Base-by-base conservation (phyloP, 2,329 filamentous ascomycete genomes). In the Lasiodiplodia hormozganensis region DNA sequence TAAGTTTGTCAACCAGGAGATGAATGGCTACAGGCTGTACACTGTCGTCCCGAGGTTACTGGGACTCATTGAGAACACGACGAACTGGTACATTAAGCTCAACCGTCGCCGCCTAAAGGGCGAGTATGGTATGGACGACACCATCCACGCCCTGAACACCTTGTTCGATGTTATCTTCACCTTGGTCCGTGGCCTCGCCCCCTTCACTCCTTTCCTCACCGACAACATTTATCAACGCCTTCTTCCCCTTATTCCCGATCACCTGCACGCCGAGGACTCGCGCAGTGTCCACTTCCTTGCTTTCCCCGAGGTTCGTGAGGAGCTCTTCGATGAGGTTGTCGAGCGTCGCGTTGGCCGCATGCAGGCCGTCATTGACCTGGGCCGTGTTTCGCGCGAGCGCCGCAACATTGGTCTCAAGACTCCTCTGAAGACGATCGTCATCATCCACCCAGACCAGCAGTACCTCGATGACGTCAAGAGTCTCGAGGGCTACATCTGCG, bases 51-150 rank as follows among this genome's bases (percentile, higher is more conserved):
- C 94, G 8, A 87, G 92, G 71, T 83, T 98, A 70, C 86, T 97
- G 21, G 87, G 87, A 43, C 87, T 97, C 75, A 96, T 97, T 72
- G 95, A 97, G 76, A 94, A 96, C 81, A 94, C 92, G 4, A 97
- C 94, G n/a, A 98, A 98, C 81, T 97, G 94, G 94, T 97, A 97
- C 82, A 97, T 97, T 78, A 88, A 94, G 70, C 96, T 97, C 84
- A 97, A 97, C 84, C 88, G 94, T 67, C 92, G 92, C 79, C 89
- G 94, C 67, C 85, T 97, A 72, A 97, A 97, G 88, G 94, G 94
- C 53, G 94, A 96, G 77, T 89, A 93, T 72, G 93, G 94, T 21
- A 81, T 93, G 28, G 87, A 94, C 16, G 96, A 98, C 77, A 97
- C 96, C 12, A 84, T 91, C 62, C 93, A 97, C 76, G 96, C 95